These are phyloP conservation scores for Mycocentrospora acerina DNA, from an alignment of 2,329 filamentous ascomycete genomes.

Conservation along the genomic window DNA sequence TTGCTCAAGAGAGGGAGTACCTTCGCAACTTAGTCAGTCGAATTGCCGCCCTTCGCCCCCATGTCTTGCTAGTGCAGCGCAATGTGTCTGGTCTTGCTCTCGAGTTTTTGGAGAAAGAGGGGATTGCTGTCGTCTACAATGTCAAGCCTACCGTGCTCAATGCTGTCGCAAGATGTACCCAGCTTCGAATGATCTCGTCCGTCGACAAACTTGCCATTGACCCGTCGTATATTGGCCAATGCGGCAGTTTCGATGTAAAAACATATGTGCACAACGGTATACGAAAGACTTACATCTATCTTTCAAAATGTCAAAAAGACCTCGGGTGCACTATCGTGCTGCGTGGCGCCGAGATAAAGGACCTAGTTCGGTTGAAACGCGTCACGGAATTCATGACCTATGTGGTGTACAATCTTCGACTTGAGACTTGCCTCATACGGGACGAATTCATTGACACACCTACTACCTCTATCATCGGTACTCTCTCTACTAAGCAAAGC, in stretches of 20 bases:
- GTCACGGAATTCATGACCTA: constrained; percentile 99
- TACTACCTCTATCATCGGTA: constrained; percentile 53
- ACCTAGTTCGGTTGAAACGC: constrained; percentile 78
- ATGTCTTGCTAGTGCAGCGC: constrained; percentile 87
- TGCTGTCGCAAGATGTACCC: constrained; percentile 87
- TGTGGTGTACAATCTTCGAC: constrained; percentile 94
- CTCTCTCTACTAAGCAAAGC: constrained; percentile 18
- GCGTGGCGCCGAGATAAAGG: constrained; percentile 72
- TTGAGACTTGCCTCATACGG: constrained; percentile 90
- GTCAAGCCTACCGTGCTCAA: constrained; percentile 96
- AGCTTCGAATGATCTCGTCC: constrained; percentile 90
- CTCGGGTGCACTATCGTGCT: constrained; percentile 94
- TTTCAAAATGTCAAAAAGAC: constrained; percentile 86
- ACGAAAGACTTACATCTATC: constrained; percentile 94
- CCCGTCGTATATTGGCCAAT: constrained; percentile 73
- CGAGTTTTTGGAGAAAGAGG: constrained; percentile 81
- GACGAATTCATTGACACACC: constrained; percentile 90
- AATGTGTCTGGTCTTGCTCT: constrained; percentile 89
- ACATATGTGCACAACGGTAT: constrained; percentile 84
- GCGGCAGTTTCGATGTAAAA: constrained; percentile 89
- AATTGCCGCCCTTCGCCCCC: constrained; percentile 81
- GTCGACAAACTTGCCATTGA: constrained; percentile 87
- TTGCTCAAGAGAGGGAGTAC: constrained; percentile 94
- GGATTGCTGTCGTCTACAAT: constrained; percentile 93
- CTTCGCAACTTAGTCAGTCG: constrained; percentile 87